Percentiles rank a stretch among this genome's conserved stretches.
phyloP scores from a whole-genome alignment of 2,329 filamentous ascomycete species.

The Mycosphaerella sp. region DNA sequence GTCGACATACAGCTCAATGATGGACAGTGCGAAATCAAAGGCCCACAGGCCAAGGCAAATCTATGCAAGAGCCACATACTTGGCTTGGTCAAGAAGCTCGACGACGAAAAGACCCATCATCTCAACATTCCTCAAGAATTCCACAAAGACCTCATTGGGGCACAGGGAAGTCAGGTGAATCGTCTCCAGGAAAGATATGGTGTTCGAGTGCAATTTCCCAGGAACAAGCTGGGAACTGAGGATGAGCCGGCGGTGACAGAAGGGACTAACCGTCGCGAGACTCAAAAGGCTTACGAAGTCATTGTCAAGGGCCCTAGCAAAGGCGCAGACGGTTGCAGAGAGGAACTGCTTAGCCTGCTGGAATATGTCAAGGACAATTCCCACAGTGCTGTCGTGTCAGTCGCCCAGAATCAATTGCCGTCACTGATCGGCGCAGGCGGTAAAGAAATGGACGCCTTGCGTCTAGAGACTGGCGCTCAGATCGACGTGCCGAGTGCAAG shows the following conservation, averaged over 20 bases:
- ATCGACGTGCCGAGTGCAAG: constrained; percentile 84
- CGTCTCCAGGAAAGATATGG: constrained; percentile 87
- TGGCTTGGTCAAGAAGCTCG: constrained; percentile 70
- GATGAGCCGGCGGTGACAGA: constrained; percentile 69
- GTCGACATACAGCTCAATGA: constrained; percentile 84
- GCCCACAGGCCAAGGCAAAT: constrained; percentile 90
- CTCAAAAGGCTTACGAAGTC: constrained; percentile 82
- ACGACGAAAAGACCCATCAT: constrained; percentile 81
- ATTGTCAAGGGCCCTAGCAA: constrained; percentile 85
- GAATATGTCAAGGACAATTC: constrained; percentile 90
- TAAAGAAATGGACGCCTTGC: constrained; percentile 82
- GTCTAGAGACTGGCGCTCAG: constrained; percentile 74
- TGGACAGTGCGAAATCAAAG: constrained; percentile 91
- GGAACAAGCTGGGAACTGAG: constrained; percentile 45
- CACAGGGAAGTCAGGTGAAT: constrained; percentile 81
- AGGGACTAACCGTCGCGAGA: constrained; percentile 55
- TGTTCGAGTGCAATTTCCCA: constrained; percentile 93
- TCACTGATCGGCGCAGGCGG: constrained; percentile 88
- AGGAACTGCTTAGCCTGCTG: constrained; percentile 81
- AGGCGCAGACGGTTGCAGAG: constrained; percentile 84
- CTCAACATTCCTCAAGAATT: constrained; percentile 91
- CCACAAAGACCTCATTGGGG: constrained; percentile 88
- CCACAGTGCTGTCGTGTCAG: constrained; percentile 67
- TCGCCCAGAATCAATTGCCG: constrained; percentile 88
- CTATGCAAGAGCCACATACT: constrained; percentile 76